phyloP scores from a whole-genome alignment of 2,329 filamentous ascomycete species.

The Tolypocladium album region DNA sequence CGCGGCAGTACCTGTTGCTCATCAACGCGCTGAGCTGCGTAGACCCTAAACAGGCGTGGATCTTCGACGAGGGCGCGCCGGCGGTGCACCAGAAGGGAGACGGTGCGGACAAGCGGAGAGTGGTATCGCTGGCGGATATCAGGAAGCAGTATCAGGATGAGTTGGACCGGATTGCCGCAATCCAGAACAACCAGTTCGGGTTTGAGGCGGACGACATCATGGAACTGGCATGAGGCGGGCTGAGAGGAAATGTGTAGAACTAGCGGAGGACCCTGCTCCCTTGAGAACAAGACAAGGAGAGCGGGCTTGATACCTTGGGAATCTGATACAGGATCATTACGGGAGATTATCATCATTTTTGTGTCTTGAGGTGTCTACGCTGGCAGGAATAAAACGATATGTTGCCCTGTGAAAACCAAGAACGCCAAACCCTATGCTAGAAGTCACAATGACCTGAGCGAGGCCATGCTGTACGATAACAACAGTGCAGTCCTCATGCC shows the following conservation, averaged over 20 bases:
- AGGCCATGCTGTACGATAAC: neutral
- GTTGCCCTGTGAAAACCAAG: constrained; percentile 8
- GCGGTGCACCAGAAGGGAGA: constrained; percentile 12
- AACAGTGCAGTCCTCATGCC: neutral
- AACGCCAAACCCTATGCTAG: constrained; percentile 31
- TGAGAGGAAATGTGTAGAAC: neutral
- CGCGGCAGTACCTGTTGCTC: constrained; percentile 73
- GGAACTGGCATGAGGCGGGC: constrained; percentile 31
- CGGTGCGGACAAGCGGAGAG: constrained; percentile 47
- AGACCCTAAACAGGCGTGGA: constrained; percentile 68
- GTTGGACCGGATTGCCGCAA: constrained; percentile 76
- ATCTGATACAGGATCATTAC: constrained; percentile 14
- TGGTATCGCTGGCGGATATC: constrained; percentile 78
- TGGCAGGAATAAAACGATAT: constrained; percentile 1
- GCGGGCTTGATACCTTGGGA: constrained; percentile 19
- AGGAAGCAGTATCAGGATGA: constrained; percentile 84
- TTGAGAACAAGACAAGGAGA: constrained; percentile 1
- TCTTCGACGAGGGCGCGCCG: constrained; percentile 35
- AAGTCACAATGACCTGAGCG: constrained; percentile 13
- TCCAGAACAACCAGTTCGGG: constrained; percentile 82
- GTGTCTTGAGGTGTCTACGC: constrained; percentile 10
- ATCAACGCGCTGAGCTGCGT: constrained; percentile 91
- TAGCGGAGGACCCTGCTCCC: neutral
- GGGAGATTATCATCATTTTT: constrained; percentile 13
- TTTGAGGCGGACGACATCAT: constrained; percentile 49